Evolutionary conservation across 1,284 basidiomycete species (phyloP), one percentile per base, ranked within the genome.

Genomic region (Papiliotrema nemorosa): DNA sequence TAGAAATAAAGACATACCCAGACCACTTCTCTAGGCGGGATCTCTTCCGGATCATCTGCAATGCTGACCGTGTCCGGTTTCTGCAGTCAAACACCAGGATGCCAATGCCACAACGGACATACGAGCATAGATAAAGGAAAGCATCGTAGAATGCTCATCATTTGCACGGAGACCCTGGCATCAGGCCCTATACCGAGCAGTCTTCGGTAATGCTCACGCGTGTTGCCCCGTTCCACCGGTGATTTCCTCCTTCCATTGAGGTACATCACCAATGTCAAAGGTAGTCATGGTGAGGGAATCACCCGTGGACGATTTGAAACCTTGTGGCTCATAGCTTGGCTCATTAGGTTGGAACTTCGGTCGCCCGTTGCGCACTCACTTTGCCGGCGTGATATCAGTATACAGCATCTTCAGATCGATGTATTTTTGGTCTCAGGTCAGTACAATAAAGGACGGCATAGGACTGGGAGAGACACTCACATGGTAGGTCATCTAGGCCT

Each of bases 331-430:
- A 26, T 63, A 67, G 37, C 62, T 66, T 26, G 9, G 31, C 9
- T 53, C 48, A 51, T 21, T 13, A 13, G 20, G 5, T 13, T 34
- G 0, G 35, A n/a, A 4, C 3, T n/a, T 39, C 3, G 16, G 13
- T 14, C 13, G 13, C 41, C 13, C 16, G 9, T 14, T 13, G 14
- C 6, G 20, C 16, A 24, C 63, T 52, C 42, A 61, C 63, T 51
- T 44, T 38, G 16, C 22, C 0, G 63, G 60, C 0, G 54, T 40
- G 3, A 9, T 36, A 1, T 59, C 55, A 18, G 53, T 55, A 18
- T 54, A 61, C 24, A 55, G 56, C 4, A 65, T 33, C 38, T 61
- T 60, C 34, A 62, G 33, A 34, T 60, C 55, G 16, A 65, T 16
- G 36, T 44, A 52, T 18, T 53, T 38, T 31, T 53, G 38, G 2